Evolutionary conservation across 768 basidiomycete genomes (phyloP).

Genomic region (Boletus vinaceobasis): DNA sequence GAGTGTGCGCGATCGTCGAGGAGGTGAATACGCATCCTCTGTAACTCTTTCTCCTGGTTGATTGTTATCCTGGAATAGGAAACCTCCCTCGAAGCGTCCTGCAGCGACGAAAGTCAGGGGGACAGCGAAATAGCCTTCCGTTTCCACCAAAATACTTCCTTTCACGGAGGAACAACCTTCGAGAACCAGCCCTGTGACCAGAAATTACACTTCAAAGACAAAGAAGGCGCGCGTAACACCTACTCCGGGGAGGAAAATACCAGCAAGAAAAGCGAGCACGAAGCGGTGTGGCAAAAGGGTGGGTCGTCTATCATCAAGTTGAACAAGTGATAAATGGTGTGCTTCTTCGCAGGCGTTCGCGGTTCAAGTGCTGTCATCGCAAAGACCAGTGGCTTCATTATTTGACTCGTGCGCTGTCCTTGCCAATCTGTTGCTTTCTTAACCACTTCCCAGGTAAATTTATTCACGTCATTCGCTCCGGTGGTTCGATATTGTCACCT

Average conservation of each 20-base stretch:
- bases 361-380: neutral
- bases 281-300: slow-evolving; percentile 10
- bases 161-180: neutral
- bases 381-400: slow-evolving; percentile 1
- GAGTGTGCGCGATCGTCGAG: slow-evolving; percentile 3
- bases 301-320: neutral
- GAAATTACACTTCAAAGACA: slow-evolving; percentile 24
- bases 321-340: neutral
- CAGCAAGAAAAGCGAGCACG: slow-evolving; percentile 2
- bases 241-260: slow-evolving; percentile 5
- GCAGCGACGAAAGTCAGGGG: neutral
- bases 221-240: slow-evolving; percentile 21
- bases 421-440: neutral
- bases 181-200: slow-evolving; percentile 6
- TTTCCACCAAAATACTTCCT: neutral
- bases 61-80: slow-evolving; percentile 10
- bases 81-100: slow-evolving; percentile 1
- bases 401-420: neutral
- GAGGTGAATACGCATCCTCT: slow-evolving; percentile 6
- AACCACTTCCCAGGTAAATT: neutral
- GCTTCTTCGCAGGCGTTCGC: slow-evolving; percentile 1
- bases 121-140: neutral
- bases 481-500: slow-evolving; percentile 3
- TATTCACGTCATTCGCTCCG: neutral
- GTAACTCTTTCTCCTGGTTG: neutral